Conservation (phyloP, 805 yeast genomes). For the Cyberlindnera mycetangii region DNA sequence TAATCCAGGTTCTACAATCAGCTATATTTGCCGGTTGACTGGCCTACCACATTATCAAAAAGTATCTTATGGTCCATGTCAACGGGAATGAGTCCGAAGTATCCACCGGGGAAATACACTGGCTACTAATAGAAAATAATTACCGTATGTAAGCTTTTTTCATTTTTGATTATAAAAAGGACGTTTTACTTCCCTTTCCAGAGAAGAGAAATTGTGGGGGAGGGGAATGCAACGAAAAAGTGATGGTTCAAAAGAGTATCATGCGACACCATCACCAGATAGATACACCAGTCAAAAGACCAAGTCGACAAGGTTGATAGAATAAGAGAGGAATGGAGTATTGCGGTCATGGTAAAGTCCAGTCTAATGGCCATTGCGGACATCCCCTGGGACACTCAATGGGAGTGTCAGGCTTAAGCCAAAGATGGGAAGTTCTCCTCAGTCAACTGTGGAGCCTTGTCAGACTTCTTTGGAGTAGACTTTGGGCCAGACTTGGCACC, state of each 20-base stretch:
- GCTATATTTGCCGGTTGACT: too few relatives aligned
- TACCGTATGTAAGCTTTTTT: background rate
- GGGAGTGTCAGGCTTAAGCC: conserved; percentile 31
- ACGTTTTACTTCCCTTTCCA: background rate
- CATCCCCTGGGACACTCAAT: background rate
- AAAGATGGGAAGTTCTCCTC: conserved; percentile 70
- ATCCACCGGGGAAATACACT: too few relatives aligned
- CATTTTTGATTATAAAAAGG: background rate
- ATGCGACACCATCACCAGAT: background rate
- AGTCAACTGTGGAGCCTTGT: conserved; percentile 31
- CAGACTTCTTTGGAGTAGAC: conserved; percentile 30
- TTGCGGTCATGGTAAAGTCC: background rate
- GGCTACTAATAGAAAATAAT: background rate
- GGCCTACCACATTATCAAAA: too few relatives aligned
- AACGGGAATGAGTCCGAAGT: too few relatives aligned
- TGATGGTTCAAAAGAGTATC: background rate
- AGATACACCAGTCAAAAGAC: background rate
- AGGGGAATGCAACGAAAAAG: background rate
- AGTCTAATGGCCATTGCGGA: background rate
- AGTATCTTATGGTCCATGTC: too few relatives aligned
- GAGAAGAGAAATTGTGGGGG: background rate
- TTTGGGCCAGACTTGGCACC: conserved; percentile 25
- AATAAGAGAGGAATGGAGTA: background rate
- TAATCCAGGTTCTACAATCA: too few relatives aligned
- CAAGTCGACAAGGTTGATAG: background rate